Evolutionary conservation across 805 yeast genomes (phyloP).

Genomic region (Debaryomyces maramus): DNA sequence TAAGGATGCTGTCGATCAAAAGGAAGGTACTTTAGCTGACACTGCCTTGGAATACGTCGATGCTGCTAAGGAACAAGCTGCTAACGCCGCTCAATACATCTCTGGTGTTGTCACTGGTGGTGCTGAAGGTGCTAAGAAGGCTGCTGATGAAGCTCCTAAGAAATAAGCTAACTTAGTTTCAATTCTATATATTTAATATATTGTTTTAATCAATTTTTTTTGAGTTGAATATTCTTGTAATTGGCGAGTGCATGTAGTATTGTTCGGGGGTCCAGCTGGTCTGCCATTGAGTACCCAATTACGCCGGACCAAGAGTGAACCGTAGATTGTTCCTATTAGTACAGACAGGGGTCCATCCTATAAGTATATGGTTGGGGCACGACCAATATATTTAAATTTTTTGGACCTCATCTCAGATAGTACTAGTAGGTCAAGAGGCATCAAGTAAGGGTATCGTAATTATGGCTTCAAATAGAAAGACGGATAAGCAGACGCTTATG

Average conservation of each 20-base stretch:
- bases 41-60: slow-evolving; percentile 49
- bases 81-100: slow-evolving; percentile 57
- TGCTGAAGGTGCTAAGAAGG: slow-evolving; percentile 49
- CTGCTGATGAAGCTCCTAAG: slow-evolving; percentile 17
- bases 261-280: too few species aligned
- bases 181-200: neutral
- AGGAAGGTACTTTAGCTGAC: slow-evolving; percentile 35
- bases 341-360: too few species aligned
- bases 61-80: slow-evolving; percentile 54
- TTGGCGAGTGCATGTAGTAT: too few species aligned
- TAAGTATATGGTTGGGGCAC: neutral
- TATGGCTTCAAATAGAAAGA: too few species aligned
- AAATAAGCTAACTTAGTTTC: slow-evolving; percentile 12
- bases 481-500: too few species aligned
- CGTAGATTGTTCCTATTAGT: too few species aligned
- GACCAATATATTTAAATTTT: neutral
- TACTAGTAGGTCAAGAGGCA: too few species aligned
- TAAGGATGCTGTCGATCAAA: slow-evolving; percentile 26
- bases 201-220: too few species aligned
- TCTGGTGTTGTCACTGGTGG: slow-evolving; percentile 58
- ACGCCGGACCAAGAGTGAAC: too few species aligned
- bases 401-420: neutral
- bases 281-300: too few species aligned
- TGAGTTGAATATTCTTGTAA: too few species aligned
- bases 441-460: neutral